These are phyloP conservation scores for Wickerhamiella parazyma DNA, from an alignment of 805 yeast species.

Conservation along the genomic window DNA sequence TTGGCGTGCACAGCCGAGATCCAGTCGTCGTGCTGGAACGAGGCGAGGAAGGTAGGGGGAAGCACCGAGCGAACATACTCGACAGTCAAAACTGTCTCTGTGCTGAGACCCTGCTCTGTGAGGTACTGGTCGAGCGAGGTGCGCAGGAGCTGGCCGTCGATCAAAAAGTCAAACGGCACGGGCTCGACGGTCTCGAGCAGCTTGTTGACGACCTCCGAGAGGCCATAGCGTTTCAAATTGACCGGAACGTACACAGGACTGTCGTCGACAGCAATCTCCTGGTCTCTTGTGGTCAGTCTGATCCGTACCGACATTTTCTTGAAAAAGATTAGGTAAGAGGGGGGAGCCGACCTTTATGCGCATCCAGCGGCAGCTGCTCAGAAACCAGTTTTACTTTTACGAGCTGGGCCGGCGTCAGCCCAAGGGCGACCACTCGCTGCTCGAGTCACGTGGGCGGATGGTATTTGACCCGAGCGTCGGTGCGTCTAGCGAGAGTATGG, in stretches of 20 bases:
- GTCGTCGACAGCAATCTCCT: conserved; percentile 54
- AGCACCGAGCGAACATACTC: conserved; percentile 87
- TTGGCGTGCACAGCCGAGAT: conserved; percentile 57
- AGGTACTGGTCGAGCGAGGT: conserved; percentile 70
- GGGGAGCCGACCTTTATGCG: not conserved
- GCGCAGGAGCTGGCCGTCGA: conserved; percentile 71
- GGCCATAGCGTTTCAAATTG: conserved; percentile 72
- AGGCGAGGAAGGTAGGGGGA: conserved; percentile 86
- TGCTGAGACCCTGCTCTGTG: conserved; percentile 59
- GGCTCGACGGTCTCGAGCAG: conserved; percentile 46
- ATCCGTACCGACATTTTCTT: conserved; percentile 27
- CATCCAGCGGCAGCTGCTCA: not conserved
- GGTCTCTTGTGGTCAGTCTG: conserved; percentile 67
- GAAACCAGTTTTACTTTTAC: conserved; percentile 17
- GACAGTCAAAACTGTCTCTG: conserved; percentile 62
- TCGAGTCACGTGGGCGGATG: conserved; percentile 2
- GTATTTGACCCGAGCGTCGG: conserved; percentile 17
- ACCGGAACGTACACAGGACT: conserved; percentile 83
- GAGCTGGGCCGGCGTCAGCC: conserved; percentile 11
- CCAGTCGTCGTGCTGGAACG: conserved; percentile 93
- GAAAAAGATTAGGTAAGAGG: conserved; percentile 7
- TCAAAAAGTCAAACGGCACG: conserved; percentile 83
- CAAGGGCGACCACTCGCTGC: not conserved
- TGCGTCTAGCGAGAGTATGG: conserved; percentile 15
- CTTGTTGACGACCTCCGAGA: conserved; percentile 92